Percentiles rank a stretch among this genome's conserved stretches.
Evolutionary conservation across 768 basidiomycete species (phyloP).

Genomic region (Auriscalpium microsporum): DNA sequence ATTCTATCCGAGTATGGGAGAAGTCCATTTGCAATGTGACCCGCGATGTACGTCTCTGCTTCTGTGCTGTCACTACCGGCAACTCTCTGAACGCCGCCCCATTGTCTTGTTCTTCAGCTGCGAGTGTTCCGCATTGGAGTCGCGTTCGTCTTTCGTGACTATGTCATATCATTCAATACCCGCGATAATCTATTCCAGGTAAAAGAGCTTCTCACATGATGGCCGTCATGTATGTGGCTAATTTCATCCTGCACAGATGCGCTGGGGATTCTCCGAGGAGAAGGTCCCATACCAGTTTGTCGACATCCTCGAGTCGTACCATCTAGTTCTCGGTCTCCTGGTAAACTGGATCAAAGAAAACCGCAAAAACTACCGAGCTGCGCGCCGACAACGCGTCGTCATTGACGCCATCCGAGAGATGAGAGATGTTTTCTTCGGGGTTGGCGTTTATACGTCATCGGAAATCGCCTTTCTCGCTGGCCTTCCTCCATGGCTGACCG

Average conservation of each 20-base stretch:
- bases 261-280: too few relatives aligned
- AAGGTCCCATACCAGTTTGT: too few relatives aligned
- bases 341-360: too few relatives aligned
- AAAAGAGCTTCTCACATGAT: too few relatives aligned
- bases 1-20: neutral
- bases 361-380: too few relatives aligned
- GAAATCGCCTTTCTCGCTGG: neutral
- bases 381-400: too few relatives aligned
- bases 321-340: too few relatives aligned
- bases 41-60: neutral
- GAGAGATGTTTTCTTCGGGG: neutral
- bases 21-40: neutral
- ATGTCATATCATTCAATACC: neutral
- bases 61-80: neutral
- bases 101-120: neutral
- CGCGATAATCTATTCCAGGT: neutral
- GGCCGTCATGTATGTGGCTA: too few relatives aligned
- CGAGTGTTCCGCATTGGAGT: neutral
- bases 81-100: too few relatives aligned
- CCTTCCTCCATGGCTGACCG: too few relatives aligned
- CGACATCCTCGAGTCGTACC: too few relatives aligned
- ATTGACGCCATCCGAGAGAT: neutral
- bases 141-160: neutral
- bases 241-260: too few relatives aligned
- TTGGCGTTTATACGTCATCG: neutral